A percentile compares a stretch with the other conserved stretches of the same genome.
Evolutionary conservation across 345 rosid genomes (phyloP).

Genomic region (Populus deltoides): DNA sequence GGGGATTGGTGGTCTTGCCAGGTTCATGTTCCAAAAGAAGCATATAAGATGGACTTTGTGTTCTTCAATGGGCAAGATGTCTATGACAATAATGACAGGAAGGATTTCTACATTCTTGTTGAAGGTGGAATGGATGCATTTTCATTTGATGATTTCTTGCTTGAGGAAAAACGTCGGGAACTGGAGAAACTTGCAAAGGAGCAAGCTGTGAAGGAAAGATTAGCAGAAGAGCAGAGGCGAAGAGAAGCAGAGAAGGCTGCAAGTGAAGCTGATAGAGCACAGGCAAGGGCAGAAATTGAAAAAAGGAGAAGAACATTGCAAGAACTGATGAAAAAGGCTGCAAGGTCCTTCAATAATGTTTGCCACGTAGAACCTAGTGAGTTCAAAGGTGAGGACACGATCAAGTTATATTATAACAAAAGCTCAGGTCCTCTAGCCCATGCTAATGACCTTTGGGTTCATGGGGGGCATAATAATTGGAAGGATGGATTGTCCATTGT

Average conservation of each 20-base stretch:
- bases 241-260: constrained; percentile 69
- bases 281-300: constrained; percentile 64
- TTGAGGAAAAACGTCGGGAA: constrained; percentile 79
- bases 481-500: constrained; percentile 60
- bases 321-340: constrained; percentile 50
- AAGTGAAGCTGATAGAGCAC: constrained; percentile 67
- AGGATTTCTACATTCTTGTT: constrained; percentile 63
- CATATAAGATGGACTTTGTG: constrained; percentile 86
- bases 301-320: constrained; percentile 44
- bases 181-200: constrained; percentile 70
- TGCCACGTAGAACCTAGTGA: constrained; percentile 73
- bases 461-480: constrained; percentile 91
- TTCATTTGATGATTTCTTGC: constrained; percentile 79
- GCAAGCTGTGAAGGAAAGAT: constrained; percentile 71
- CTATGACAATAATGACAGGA: constrained; percentile 70
- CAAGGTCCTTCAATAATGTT: constrained; percentile 43
- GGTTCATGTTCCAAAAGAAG: constrained; percentile 77
- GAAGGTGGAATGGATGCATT: constrained; percentile 71
- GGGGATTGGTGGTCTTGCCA: constrained; percentile 93
- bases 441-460: constrained; percentile 76
- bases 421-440: constrained; percentile 67
- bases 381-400: constrained; percentile 53
- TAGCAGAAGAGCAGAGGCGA: constrained; percentile 69
- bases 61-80: constrained; percentile 72
- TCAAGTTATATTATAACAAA: constrained; percentile 63